Percentiles rank a stretch among this genome's conserved stretches.
These are phyloP conservation scores for Taphrina populina DNA, from an alignment of 1,139 yeast species.

Conservation along the genomic window DNA sequence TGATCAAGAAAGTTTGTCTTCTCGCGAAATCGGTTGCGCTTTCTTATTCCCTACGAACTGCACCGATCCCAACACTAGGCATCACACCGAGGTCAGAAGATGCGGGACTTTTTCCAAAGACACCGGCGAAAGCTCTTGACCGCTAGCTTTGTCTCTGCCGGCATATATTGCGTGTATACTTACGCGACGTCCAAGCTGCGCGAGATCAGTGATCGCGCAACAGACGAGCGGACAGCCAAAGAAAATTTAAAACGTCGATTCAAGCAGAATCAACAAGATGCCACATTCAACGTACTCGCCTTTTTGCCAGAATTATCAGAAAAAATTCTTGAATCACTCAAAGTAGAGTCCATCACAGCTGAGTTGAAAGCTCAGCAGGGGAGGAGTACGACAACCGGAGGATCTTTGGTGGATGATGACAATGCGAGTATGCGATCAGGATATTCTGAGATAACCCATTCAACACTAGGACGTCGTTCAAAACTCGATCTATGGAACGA, in stretches of 20 bases:
- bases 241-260: slow-evolving; percentile 68
- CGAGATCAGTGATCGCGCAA: slow-evolving; percentile 65
- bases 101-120: slow-evolving; percentile 59
- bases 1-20: too few species aligned
- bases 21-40: too few species aligned
- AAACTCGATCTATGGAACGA: slow-evolving; percentile 84
- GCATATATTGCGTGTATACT: slow-evolving; percentile 59
- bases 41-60: too few species aligned
- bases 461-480: slow-evolving; percentile 43
- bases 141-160: slow-evolving; percentile 59
- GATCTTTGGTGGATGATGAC: slow-evolving; percentile 21
- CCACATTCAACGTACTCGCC: slow-evolving; percentile 79
- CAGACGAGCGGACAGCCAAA: slow-evolving; percentile 72
- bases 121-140: slow-evolving; percentile 62
- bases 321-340: slow-evolving; percentile 62
- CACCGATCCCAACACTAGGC: not conserved
- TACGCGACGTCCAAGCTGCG: slow-evolving; percentile 61
- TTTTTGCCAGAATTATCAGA: slow-evolving; percentile 72
- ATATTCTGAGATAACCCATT: slow-evolving; percentile 19
- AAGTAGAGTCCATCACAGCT: slow-evolving; percentile 71
- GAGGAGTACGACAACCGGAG: slow-evolving; percentile 33
- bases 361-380: slow-evolving; percentile 62
- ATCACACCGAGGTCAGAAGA: not conserved
- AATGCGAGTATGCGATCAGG: slow-evolving; percentile 31
- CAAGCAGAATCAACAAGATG: slow-evolving; percentile 89